Base-by-base conservation (phyloP, 352 stramenopile genomes). In the Pythium pyrilobum region DNA sequence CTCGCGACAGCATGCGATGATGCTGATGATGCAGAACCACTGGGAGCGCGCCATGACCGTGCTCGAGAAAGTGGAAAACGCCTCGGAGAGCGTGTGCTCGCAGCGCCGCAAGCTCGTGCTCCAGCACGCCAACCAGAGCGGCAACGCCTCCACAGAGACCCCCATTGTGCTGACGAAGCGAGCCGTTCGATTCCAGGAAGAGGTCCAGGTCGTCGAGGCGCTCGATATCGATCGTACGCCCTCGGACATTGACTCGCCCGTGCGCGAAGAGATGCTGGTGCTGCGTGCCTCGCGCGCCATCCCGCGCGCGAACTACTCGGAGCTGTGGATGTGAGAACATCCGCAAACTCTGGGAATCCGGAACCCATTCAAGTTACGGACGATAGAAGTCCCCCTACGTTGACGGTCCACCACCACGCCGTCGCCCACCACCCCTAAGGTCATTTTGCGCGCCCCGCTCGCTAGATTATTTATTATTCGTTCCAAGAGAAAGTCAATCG, bases 241-340 rank as follows among this genome's bases (percentile, higher is more conserved):
- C 23, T 65, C 72, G 15, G 65, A 64, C 1, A 34, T 87, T 15
- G 55, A 69, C n/a, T 64, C 76, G 18, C 74, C 78, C 8, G 65
- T 80, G 34, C 74, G 72, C 21, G 78, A 87, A 59, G 81, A 92
- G 43, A 88, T 92, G 78, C 77, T 92, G 41, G 72, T 89, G 34
- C 63, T 92, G 36, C 76, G 77, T 28, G 81, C 81, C 23, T 87
- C 74, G 20, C 76, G 81, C 18, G 60, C 80, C 34, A 88, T 92
- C 45, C 81, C 81, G 18, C 59, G 64, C 23, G 69, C 82, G 38
- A 92, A 92, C 66, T 72, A 82, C 52, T 89, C 81, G 52, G 75
- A 89, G 61, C 83, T 89, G 47, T 92, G 81, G 81, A 69, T 69
- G 66, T 72, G 58, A 53, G 34, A 16, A 28, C 28, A 1, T 21